Evolutionary conservation across 2,329 filamentous ascomycete species (phyloP).

Genomic region (Coniella vitis): DNA sequence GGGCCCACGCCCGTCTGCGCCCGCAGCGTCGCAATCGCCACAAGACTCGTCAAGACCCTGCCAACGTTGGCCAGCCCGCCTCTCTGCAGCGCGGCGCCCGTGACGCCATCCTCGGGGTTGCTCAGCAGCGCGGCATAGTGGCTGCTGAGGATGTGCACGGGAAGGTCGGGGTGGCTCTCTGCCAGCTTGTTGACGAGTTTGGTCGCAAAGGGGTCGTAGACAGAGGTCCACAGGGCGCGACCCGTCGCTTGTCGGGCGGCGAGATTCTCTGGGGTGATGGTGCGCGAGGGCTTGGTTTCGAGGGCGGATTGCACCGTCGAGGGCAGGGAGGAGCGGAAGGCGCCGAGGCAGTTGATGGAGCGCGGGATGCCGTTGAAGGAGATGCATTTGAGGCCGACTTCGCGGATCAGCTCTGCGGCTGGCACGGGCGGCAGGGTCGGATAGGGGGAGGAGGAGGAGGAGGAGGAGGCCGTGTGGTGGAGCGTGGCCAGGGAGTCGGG

Average conservation of each 20-base stretch:
- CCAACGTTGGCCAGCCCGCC: slow-evolving; percentile 51
- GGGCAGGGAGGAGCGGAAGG: slow-evolving; percentile 60
- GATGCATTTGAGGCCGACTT: slow-evolving; percentile 71
- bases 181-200: slow-evolving; percentile 68
- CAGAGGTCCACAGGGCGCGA: slow-evolving; percentile 62
- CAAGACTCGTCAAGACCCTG: slow-evolving; percentile 62
- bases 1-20: slow-evolving; percentile 77
- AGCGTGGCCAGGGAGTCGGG: slow-evolving; percentile 65
- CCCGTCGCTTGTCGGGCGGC: slow-evolving; percentile 51
- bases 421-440: slow-evolving; percentile 29
- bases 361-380: slow-evolving; percentile 77
- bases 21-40: slow-evolving; percentile 68
- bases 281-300: slow-evolving; percentile 49
- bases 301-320: slow-evolving; percentile 45
- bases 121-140: slow-evolving; percentile 71
- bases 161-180: slow-evolving; percentile 72
- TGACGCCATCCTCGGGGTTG: slow-evolving; percentile 50
- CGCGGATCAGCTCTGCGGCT: slow-evolving; percentile 65
- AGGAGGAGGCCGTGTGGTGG: slow-evolving; percentile 45
- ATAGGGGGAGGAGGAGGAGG: slow-evolving; percentile 15
- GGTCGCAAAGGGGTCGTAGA: slow-evolving; percentile 67
- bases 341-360: slow-evolving; percentile 74
- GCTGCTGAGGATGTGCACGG: slow-evolving; percentile 68
- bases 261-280: slow-evolving; percentile 46
- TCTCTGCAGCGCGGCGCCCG: too few relatives aligned